Conservation (phyloP, 139 green algal species). For the Coccomyxa sp. region DNA sequence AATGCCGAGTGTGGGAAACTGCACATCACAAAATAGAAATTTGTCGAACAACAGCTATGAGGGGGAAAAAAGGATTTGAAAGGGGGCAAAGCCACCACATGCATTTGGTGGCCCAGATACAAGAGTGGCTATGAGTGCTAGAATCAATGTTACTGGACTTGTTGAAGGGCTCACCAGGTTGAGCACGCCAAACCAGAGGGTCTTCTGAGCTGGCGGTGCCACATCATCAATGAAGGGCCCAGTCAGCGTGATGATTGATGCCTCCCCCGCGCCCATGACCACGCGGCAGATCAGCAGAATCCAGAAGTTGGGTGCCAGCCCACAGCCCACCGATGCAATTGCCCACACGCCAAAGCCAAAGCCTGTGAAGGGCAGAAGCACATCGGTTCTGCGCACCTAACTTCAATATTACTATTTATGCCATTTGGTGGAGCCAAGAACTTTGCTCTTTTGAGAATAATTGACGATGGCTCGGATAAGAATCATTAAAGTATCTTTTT, state of each 20-base stretch:
- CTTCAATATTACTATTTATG: slow-evolving; percentile 64
- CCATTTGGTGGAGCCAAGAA: slow-evolving; percentile 56
- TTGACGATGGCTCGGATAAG: too few species aligned
- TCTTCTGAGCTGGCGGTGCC: slow-evolving; percentile 67
- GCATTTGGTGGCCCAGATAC: too few species aligned
- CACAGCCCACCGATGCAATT: slow-evolving; percentile 16
- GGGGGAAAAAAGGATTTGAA: not conserved
- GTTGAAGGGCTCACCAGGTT: slow-evolving; percentile 26
- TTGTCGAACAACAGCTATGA: not conserved
- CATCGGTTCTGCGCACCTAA: not conserved
- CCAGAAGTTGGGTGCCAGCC: slow-evolving; percentile 50
- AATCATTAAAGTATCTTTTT: too few species aligned
- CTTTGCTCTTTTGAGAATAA: too few species aligned
- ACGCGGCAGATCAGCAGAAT: slow-evolving; percentile 60
- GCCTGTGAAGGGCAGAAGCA: not conserved
- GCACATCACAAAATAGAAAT: not conserved
- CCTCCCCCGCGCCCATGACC: slow-evolving; percentile 85
- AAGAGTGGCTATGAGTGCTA: too few species aligned
- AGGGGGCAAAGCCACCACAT: not conserved
- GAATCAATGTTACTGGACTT: not conserved
- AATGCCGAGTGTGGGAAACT: slow-evolving; percentile 76
- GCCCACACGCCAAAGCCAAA: not conserved
- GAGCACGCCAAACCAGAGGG: slow-evolving; percentile 91
- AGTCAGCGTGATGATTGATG: slow-evolving; percentile 83
- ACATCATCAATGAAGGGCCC: slow-evolving; percentile 95